Percentiles rank a stretch among this genome's conserved stretches.
These are phyloP conservation scores for Eurotiales sp. DNA, from an alignment of 2,329 filamentous ascomycete species.

Conservation along the genomic window DNA sequence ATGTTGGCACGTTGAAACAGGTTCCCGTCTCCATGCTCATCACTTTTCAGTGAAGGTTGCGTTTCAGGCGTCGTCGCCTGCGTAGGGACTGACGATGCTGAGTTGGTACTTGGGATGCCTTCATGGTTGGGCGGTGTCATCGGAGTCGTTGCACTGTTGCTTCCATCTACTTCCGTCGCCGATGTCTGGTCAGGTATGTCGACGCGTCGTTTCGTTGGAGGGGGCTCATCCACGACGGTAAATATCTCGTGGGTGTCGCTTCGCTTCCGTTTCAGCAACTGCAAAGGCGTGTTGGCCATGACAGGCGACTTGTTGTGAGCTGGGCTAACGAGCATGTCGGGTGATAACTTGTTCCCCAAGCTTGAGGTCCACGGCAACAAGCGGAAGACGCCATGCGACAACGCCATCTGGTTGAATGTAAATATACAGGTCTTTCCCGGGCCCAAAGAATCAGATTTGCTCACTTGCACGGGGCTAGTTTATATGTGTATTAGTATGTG, in stretches of 20 bases:
- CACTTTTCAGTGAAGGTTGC: not conserved
- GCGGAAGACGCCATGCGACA: constrained; percentile 49
- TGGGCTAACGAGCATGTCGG: constrained; percentile 40
- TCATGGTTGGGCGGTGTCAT: constrained; percentile 1
- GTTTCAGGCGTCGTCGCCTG: not conserved
- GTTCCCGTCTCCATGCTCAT: constrained; percentile 11
- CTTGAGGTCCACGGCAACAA: constrained; percentile 45
- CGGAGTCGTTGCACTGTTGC: not conserved
- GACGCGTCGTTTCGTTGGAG: constrained; percentile 29
- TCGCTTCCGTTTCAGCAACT: constrained; percentile 58
- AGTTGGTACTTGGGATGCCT: not conserved
- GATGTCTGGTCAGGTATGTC: constrained; percentile 22
- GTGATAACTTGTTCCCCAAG: constrained; percentile 44
- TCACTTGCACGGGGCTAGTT: not conserved
- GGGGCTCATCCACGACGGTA: constrained; percentile 25
- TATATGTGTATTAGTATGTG: constrained; percentile 5
- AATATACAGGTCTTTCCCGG: not conserved
- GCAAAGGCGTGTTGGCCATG: constrained; percentile 29
- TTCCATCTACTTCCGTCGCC: constrained; percentile 16
- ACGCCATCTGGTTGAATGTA: constrained; percentile 10
- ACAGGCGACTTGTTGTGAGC: constrained; percentile 30
- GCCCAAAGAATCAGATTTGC: not conserved
- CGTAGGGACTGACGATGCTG: not conserved
- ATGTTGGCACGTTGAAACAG: constrained; percentile 17
- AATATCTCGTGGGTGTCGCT: constrained; percentile 32